Evolutionary conservation across 345 rosid species (phyloP), one percentile per base, ranked within the genome.

Genomic region (Gossypium rotundifolium): DNA sequence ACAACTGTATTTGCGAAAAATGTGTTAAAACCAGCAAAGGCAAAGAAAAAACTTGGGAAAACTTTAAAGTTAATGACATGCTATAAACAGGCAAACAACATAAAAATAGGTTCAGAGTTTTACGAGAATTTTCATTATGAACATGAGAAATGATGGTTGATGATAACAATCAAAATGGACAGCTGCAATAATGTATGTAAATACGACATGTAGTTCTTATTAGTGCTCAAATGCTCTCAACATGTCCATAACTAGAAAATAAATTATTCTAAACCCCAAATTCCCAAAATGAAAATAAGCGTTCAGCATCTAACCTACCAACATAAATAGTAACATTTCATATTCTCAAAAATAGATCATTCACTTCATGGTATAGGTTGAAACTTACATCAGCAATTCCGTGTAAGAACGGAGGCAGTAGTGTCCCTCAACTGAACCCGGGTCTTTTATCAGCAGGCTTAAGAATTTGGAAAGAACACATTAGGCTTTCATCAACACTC

Each of bases 401-500:
- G 12, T 1, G 16, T 13, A 9, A 16, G 38, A 72, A 14, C 75
- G 1, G 55, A 75, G 58, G 48, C 55, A 44, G 70, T 73, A 67
- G 17, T 61, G 55, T 22, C 23, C 68, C 40, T 89, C 87, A 93
- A 40, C 74, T 64, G 84, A 87, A 87, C 55, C 45, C 64, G 13
- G 78, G 20, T 80, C 49, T 85, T 75, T 78, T 89, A 11, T 93
- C 98, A 3, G 90, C 79, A 49, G 97, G 97, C 83, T 91, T 91
- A 59, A 93, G 90, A 73, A 93, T 89, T 33, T 93, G 97, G 81
- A 93, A 93, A 42, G 98, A 93, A 80, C 98, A 93, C 94, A 93
- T 89, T 61, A 93, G 82, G 85, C 91, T 88, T 71, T 93, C 93
- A 75, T 93, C 98, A 73, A 93, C 95, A 71, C 94, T 93, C 97